phyloP scores from a whole-genome alignment of 768 basidiomycete species.

The Tricholoma sp. region DNA sequence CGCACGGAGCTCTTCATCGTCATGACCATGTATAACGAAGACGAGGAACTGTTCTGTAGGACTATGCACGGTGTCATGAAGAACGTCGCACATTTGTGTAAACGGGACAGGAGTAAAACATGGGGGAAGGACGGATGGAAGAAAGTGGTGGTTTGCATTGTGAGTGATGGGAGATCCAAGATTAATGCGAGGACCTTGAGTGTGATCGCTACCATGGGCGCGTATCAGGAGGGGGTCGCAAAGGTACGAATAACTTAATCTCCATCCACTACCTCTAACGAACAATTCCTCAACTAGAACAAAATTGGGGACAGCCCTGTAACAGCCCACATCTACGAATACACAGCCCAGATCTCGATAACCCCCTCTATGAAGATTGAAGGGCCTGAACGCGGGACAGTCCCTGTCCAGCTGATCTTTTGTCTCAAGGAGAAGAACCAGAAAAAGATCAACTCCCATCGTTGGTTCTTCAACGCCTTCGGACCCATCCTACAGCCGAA shows the following conservation, averaged over 20 bases:
- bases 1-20: constrained; percentile 95
- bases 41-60: constrained; percentile 84
- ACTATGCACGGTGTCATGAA: constrained; percentile 97
- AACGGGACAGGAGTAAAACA: constrained; percentile 81
- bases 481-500: constrained; percentile 81
- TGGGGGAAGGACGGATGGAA: constrained; percentile 99
- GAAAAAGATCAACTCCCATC: constrained; percentile 93
- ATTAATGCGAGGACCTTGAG: constrained; percentile 80
- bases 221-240: constrained; percentile 91
- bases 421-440: constrained; percentile 91
- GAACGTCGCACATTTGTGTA: constrained; percentile 87
- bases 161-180: constrained; percentile 81
- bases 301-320: constrained; percentile 78
- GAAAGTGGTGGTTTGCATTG: constrained; percentile 93
- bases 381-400: constrained; percentile 70
- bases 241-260: constrained; percentile 39
- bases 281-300: constrained; percentile 35
- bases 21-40: constrained; percentile 97
- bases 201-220: constrained; percentile 90
- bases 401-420: constrained; percentile 92
- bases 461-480: constrained; percentile 95
- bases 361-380: constrained; percentile 78
- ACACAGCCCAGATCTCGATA: constrained; percentile 88
- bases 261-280: too few relatives aligned
- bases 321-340: constrained; percentile 88